A percentile compares a stretch with the other conserved stretches of the same genome.
Evolutionary conservation across 2,329 filamentous ascomycete species (phyloP).

Genomic region (Chrysosporium queenslandicum): DNA sequence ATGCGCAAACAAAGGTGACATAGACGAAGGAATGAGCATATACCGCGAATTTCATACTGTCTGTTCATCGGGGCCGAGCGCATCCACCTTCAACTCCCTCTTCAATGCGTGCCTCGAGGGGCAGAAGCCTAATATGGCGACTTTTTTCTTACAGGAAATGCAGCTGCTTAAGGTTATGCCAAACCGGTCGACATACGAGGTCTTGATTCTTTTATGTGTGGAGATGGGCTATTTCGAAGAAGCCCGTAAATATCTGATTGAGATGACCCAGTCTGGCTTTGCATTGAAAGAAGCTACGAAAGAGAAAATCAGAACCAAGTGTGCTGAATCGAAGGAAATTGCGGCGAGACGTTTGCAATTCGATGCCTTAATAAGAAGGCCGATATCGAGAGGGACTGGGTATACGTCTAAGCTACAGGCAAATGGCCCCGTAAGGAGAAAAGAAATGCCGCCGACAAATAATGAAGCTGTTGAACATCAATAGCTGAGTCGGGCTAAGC

Average conservation of each 20-base stretch:
- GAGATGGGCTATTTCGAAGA: conserved; percentile 29
- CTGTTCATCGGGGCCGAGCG: conserved; percentile 36
- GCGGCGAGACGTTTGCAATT: conserved; percentile 25
- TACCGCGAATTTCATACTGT: conserved; percentile 53
- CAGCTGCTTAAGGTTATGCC: conserved; percentile 45
- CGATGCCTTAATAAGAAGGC: conserved; percentile 24
- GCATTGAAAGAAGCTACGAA: conserved; percentile 21
- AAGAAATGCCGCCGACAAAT: no score
- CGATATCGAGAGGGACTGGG: conserved; percentile 10
- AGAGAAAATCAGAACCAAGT: conserved; percentile 24
- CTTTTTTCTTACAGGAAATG: conserved; percentile 56
- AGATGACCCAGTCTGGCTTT: conserved; percentile 27
- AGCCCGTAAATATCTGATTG: conserved; percentile 31
- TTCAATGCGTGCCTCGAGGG: conserved; percentile 41
- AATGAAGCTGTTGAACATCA: not conserved
- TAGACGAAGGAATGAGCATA: conserved; percentile 46
- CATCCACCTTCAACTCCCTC: conserved; percentile 50
- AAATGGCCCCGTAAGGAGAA: no score
- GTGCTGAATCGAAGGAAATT: conserved; percentile 24
- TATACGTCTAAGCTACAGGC: no score
- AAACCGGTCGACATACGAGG: conserved; percentile 52
- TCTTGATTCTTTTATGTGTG: conserved; percentile 50
- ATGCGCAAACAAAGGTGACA: conserved; percentile 35
- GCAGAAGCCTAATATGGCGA: conserved; percentile 45
- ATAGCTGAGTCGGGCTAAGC: no score